Conservation (phyloP, 306 rosid genomes). For the Crotalaria pallida region DNA sequence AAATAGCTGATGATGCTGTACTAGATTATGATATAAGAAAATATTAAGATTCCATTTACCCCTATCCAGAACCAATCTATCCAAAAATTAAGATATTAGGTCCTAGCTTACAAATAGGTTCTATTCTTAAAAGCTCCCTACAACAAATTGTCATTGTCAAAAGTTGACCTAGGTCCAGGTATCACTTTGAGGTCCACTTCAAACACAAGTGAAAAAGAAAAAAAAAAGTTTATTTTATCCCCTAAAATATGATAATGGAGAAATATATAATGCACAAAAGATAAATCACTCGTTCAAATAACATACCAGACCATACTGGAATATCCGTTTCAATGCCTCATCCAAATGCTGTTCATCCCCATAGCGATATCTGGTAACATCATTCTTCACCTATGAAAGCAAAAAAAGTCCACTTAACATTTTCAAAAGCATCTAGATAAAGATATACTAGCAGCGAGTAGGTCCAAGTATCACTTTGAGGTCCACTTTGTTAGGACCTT, state of each 20-base stretch:
- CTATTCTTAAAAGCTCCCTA: neutral
- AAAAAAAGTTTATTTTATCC: neutral
- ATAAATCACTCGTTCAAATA: neutral
- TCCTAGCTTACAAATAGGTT: neutral
- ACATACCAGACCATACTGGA: slow-evolving; percentile 88
- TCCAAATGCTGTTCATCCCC: slow-evolving; percentile 99
- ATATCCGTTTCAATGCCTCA: slow-evolving; percentile 87
- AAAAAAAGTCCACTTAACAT: slow-evolving; percentile 1
- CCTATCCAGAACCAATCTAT: neutral
- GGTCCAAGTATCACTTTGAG: no score
- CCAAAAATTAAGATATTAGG: neutral
- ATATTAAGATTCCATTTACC: neutral
- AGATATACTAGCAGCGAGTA: neutral
- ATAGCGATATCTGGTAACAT: slow-evolving; percentile 82
- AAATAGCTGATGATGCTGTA: slow-evolving; percentile 1
- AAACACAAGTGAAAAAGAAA: neutral
- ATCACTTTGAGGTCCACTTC: neutral
- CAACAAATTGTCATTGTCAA: neutral
- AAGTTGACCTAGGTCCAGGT: neutral
- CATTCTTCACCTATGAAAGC: slow-evolving; percentile 68
- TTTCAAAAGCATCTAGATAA: neutral
- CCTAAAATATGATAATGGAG: slow-evolving; percentile 1
- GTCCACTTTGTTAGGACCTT: no score
- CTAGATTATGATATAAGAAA: neutral
- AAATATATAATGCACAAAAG: neutral